A percentile compares a stretch with the other conserved stretches of the same genome.
These are phyloP conservation scores for Arachnomyces sp. DNA, from an alignment of 2,329 filamentous ascomycete species.

Conservation along the genomic window DNA sequence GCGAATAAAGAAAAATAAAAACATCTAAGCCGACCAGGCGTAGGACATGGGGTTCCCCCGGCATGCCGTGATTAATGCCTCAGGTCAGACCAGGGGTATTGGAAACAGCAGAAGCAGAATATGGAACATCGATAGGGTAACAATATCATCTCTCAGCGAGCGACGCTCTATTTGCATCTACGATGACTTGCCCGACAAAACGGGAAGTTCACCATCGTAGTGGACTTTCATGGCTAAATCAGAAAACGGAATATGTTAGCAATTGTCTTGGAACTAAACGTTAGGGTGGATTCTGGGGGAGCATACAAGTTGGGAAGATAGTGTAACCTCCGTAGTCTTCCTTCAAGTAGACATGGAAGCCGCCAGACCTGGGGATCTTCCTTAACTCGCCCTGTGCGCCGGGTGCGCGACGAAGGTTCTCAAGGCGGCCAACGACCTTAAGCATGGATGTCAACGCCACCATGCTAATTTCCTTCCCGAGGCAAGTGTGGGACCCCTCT, in stretches of 20 bases:
- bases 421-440: slow-evolving; percentile 53
- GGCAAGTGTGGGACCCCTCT: slow-evolving; percentile 53
- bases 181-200: background rate
- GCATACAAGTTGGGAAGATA: slow-evolving; percentile 41
- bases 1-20: too few species aligned
- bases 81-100: too few species aligned
- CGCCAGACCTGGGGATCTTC: slow-evolving; percentile 50
- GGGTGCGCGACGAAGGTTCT: slow-evolving; percentile 52
- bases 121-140: too few species aligned
- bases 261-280: background rate
- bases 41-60: too few species aligned
- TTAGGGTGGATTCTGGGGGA: background rate
- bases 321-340: slow-evolving; percentile 55
- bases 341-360: slow-evolving; percentile 54
- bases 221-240: slow-evolving; percentile 36
- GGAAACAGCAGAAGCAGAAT: too few species aligned
- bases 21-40: too few species aligned
- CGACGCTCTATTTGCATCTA: too few species aligned
- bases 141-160: too few species aligned
- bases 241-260: slow-evolving; percentile 10
- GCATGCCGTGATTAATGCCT: too few species aligned
- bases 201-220: slow-evolving; percentile 31
- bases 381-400: slow-evolving; percentile 61
- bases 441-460: slow-evolving; percentile 60
- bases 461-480: slow-evolving; percentile 54